Conservation (phyloP, 192 early-diverging fungal species). For the Bifiguratus adelaidae region DNA sequence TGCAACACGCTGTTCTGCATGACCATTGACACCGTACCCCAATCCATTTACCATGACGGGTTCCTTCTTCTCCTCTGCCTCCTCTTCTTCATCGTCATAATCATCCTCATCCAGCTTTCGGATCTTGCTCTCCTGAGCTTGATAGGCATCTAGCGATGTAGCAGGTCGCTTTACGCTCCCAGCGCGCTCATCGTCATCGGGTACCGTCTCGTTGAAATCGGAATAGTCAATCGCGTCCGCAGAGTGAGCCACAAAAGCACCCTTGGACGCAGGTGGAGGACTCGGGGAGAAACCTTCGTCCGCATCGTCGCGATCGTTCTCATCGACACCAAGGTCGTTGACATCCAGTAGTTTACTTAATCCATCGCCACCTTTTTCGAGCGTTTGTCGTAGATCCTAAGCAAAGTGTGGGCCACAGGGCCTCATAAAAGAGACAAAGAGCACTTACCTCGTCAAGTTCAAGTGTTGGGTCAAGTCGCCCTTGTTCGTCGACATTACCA, state of each 20-base stretch:
- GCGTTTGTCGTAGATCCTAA: too few species aligned
- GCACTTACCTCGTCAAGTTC: constrained; percentile 38
- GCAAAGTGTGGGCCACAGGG: not conserved
- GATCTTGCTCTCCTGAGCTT: constrained; percentile 1
- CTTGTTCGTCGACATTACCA: constrained; percentile 85
- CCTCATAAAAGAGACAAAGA: not conserved
- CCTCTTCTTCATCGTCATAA: constrained; percentile 42
- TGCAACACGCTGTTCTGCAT: too few species aligned
- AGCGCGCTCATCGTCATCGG: constrained; percentile 43
- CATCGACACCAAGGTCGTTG: constrained; percentile 7
- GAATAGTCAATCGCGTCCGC: constrained; percentile 77
- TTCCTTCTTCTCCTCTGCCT: constrained; percentile 17
- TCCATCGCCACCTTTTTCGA: too few species aligned
- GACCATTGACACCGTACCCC: too few species aligned
- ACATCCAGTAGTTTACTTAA: not conserved
- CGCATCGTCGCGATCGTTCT: constrained; percentile 22
- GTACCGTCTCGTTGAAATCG: constrained; percentile 69
- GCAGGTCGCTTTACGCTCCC: constrained; percentile 12
- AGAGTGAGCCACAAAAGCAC: constrained; percentile 35
- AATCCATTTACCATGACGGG: too few species aligned
- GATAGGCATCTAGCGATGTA: constrained; percentile 1
- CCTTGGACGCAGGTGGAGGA: constrained; percentile 20
- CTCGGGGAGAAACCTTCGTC: constrained; percentile 24
- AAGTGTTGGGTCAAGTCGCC: constrained; percentile 68
- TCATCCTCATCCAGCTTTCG: constrained; percentile 32